Percentiles rank a stretch among this genome's conserved stretches.
Conservation (phyloP, 768 basidiomycete genomes). For the Collybia nuda region DNA sequence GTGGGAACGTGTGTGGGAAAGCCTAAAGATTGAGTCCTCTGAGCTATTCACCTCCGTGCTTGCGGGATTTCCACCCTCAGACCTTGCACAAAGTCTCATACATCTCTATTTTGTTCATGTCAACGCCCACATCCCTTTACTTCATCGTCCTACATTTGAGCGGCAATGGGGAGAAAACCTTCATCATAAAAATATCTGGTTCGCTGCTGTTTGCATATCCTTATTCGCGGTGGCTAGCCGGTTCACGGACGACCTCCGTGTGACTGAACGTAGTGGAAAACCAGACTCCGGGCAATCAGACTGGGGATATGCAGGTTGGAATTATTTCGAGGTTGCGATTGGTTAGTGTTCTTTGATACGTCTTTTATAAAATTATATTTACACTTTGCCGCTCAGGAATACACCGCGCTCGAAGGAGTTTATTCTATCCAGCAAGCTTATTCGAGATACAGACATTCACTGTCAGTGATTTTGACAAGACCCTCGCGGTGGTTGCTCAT, state of each 20-base stretch:
- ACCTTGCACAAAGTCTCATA: constrained; percentile 60
- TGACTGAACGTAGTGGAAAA: constrained; percentile 33
- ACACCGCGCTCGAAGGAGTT: constrained; percentile 46
- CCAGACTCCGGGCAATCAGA: constrained; percentile 27
- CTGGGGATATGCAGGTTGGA: constrained; percentile 60
- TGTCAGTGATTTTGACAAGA: constrained; percentile 27
- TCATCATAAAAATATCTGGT: constrained; percentile 57
- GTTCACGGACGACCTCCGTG: constrained; percentile 62
- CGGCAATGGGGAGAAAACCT: constrained; percentile 54
- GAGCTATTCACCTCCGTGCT: constrained; percentile 32
- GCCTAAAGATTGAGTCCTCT: constrained; percentile 30
- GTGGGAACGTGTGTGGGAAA: constrained; percentile 65
- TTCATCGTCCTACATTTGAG: constrained; percentile 73
- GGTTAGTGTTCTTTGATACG: constrained; percentile 31
- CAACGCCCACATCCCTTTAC: constrained; percentile 61
- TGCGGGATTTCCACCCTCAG: constrained; percentile 58
- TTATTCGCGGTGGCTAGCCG: constrained; percentile 72
- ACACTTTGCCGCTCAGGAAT: constrained; percentile 36
- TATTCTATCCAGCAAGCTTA: constrained; percentile 55
- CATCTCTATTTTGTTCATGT: constrained; percentile 64
- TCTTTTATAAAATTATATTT: neutral
- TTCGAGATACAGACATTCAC: constrained; percentile 64
- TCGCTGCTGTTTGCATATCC: constrained; percentile 57
- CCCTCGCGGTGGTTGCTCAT: neutral
- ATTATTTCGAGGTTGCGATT: constrained; percentile 56